Base-by-base conservation (phyloP, 768 basidiomycete species). In the Cystoderma amianthinum region DNA sequence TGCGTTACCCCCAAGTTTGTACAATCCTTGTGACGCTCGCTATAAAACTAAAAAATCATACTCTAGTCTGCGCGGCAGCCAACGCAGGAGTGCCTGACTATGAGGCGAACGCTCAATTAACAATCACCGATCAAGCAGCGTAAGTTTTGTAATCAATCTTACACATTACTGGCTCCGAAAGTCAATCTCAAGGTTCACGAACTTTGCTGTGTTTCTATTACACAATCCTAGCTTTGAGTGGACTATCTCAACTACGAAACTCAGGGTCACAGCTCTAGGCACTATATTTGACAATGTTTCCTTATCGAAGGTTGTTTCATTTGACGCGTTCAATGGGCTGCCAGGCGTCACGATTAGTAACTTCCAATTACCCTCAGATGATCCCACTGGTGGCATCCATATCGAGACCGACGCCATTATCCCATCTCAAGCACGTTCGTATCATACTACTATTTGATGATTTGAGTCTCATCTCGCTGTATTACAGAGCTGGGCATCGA, bases 251-350 rank as follows among this genome's bases (percentile, higher is more conserved):
- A 82, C 84, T 0, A 45, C 68, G n/a, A 73, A 65, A 32, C 72
- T 86, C 36, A 74, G 78, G 21, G 57, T 87, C 12, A 72, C 66
- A 2, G 82, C 85, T 3, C 69, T 86, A 1, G 80, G 79, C 12
- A 82, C 80, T 9, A 73, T 78, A 47, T 86, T 86, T 47, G 78
- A 84, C 45, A 71, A 73, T 43, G 73, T 86, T 20, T 62, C 67
- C 0, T 65, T 87, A 24, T 71, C 65, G 36, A 86, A 86, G 59
- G 63, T 67, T 1, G 53, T 85, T 28, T 59, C 74, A 3, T 71
- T 85, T 63, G 80, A 76, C 51, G 85, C 82, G 3, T 86, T 86
- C 58, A 79, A 86, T 44, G 71, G 72, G 21, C 62, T 87, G 5
- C 80, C 80, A 5, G 82, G 82, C 4, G 78, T 85, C 32, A 78